Evolutionary conservation across 2,329 filamentous ascomycete genomes (phyloP).

Genomic region (Neocucurbitaria cava): DNA sequence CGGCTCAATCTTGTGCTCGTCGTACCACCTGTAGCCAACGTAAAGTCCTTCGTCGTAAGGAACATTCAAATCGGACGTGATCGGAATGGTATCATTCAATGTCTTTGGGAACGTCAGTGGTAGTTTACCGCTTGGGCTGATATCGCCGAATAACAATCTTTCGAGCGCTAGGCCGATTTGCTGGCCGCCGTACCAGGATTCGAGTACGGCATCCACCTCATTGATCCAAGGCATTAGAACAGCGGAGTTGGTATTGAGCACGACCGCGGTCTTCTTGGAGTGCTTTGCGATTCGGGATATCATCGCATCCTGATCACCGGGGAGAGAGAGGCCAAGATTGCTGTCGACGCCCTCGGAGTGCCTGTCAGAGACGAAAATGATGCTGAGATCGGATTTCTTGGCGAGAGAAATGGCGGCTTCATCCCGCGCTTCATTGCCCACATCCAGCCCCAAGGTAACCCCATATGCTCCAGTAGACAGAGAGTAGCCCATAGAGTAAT

Average conservation of each 20-base stretch:
- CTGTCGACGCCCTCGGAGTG: conserved; percentile 7
- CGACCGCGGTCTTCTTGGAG: conserved; percentile 1
- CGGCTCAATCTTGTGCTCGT: conserved; percentile 1
- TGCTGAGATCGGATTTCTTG: neutral
- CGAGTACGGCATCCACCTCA: conserved; percentile 3
- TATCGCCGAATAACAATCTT: conserved; percentile 76
- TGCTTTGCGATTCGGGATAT: conserved; percentile 1
- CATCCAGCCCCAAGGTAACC: too few relatives aligned
- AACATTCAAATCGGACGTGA: neutral
- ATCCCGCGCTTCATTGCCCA: too few relatives aligned
- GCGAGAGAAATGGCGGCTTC: neutral
- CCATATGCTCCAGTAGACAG: neutral
- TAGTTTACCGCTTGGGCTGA: conserved; percentile 76
- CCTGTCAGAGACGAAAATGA: conserved; percentile 4
- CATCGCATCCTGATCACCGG: conserved; percentile 1
- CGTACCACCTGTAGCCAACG: conserved; percentile 4
- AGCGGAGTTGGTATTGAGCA: neutral
- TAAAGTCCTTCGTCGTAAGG: conserved; percentile 2
- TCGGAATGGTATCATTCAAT: conserved; percentile 66
- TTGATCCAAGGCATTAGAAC: conserved; percentile 4
- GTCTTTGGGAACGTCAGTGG: conserved; percentile 81
- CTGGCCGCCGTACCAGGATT: conserved; percentile 67
- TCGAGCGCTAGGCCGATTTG: conserved; percentile 81
- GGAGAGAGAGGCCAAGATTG: conserved; percentile 4
- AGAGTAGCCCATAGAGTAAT: conserved; percentile 1